Evolutionary conservation across 2,329 filamentous ascomycete genomes (phyloP), one percentile per base, ranked within the genome.

Genomic region (Colletotrichum costaricense): DNA sequence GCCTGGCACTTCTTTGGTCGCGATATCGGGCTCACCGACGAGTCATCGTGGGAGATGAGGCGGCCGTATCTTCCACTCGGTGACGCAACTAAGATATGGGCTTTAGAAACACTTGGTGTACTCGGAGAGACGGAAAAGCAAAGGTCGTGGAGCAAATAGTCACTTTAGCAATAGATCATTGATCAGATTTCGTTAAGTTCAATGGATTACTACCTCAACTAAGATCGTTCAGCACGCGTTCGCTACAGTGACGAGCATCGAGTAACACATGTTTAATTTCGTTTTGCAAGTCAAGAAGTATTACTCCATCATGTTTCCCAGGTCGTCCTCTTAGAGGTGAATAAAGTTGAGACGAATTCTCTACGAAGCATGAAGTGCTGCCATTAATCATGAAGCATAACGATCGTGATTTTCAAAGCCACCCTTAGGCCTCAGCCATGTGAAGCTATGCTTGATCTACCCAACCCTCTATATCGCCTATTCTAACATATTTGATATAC

Each of bases 1-100:
- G 82, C 84, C 0, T 85, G 83, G 76, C 78, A 83, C 72, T 86
- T 84, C 73, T 74, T 85, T 0, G 86, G 85, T 0, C 79, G 77
- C 11, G 75, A 77, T 1, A 75, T 85, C 5, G 85, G 84, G 0
- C n/a, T 86, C 1, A 72, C 75, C 19, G 76, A 81, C 16, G 79
- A 82, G 75, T 79, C 74, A 0, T 74, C 79, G 2, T 87, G 85
- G 76, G 78, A 80, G 46, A 86, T 86, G 75, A 78, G 86, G 14
- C 82, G 81, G 67, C 86, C 86, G 1, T 87, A 87, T 73, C 74
- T 81, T 46, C 80, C 82, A 19, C 76, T 83, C 5, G 78, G 78
- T 2, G 80, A 83, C 16, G 81, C 81, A 11, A 77, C 80, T 35
- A 83, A 84, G 78, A 79, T 80, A 30, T 87, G 86, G 85, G 82